Base-by-base conservation (phyloP, 2,329 filamentous ascomycete genomes). In the Fonsecaea erecta region DNA sequence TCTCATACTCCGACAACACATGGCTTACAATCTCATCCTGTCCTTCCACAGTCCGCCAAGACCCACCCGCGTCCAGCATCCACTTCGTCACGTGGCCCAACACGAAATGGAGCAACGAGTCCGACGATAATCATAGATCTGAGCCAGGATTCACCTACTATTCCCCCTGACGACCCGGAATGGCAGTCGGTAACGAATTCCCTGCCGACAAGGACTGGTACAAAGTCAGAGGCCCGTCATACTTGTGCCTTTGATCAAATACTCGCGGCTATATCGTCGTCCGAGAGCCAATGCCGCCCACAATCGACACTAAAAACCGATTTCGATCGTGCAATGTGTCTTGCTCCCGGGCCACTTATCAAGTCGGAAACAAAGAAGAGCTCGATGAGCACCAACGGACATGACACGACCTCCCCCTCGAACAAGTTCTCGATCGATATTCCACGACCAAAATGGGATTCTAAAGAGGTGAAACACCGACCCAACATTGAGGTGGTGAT, bases 401-500 rank as follows among this genome's bases (percentile, higher is more conserved):
- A 30, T 1, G 52, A n/a, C 12, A 53, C 26, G 16, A 18, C 8
- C 37, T 18, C 37, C 16, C 7, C 30, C n/a, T 35, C 21, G 12
- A 21, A 14, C n/a, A 56, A 28, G 21, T 35, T 56, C 21, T 40
- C 18, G 14, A 26, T 56, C 34, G 30, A 40, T 12, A 40, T 56
- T 40, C 53, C 32, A 16, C 53, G 32, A 40, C 32, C 53, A 9
- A 26, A 4, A 26, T n/a, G 32, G 8, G 32, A 21, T 4, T 21
- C 21, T 30, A 1, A 16, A 9, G 21, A 8, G 40, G 26, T 9
- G 30, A 24, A 21, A 34, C 14, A 8, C 18, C 21, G 21, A 9
- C 43, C 63, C 14, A 59, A 35, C 14, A 59, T 68, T 32, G 60
- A 57, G 24, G 60, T 68, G 28, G 37, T 56, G 11, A 35, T 61